Conservation (phyloP, 805 yeast species). For the Brettanomyces nanus region DNA sequence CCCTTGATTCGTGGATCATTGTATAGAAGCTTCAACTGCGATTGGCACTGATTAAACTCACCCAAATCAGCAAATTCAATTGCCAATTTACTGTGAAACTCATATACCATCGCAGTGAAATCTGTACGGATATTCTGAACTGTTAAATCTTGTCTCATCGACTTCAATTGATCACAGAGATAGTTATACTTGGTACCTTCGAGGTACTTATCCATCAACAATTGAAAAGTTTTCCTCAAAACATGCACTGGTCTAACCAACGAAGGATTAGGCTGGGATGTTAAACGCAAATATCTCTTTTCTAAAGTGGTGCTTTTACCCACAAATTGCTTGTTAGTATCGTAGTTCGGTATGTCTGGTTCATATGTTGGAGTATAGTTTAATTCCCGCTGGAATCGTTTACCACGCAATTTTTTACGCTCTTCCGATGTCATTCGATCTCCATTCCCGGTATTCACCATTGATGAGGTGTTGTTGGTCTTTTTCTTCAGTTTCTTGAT, state of each 20-base stretch:
- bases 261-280: constrained; percentile 86
- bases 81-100: constrained; percentile 81
- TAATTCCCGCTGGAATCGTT: constrained; percentile 37
- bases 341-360: constrained; percentile 5
- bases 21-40: constrained; percentile 64
- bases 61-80: constrained; percentile 79
- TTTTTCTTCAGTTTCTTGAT: background rate
- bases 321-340: constrained; percentile 26
- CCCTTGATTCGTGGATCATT: constrained; percentile 22
- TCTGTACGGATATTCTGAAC: constrained; percentile 80
- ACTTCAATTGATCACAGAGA: constrained; percentile 82
- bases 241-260: constrained; percentile 67
- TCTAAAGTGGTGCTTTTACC: constrained; percentile 66
- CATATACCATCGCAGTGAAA: constrained; percentile 74
- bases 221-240: constrained; percentile 47
- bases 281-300: constrained; percentile 72
- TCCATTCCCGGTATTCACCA: background rate
- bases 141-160: constrained; percentile 86
- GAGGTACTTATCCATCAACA: constrained; percentile 45
- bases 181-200: constrained; percentile 58
- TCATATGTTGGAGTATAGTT: constrained; percentile 10
- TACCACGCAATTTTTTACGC: constrained; percentile 36
- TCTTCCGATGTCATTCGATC: constrained; percentile 10
- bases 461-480: too few relatives aligned
- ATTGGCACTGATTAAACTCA: constrained; percentile 91